Base-by-base conservation (phyloP, 495 filamentous ascomycete species). In the Saxophila tyrrhenica region DNA sequence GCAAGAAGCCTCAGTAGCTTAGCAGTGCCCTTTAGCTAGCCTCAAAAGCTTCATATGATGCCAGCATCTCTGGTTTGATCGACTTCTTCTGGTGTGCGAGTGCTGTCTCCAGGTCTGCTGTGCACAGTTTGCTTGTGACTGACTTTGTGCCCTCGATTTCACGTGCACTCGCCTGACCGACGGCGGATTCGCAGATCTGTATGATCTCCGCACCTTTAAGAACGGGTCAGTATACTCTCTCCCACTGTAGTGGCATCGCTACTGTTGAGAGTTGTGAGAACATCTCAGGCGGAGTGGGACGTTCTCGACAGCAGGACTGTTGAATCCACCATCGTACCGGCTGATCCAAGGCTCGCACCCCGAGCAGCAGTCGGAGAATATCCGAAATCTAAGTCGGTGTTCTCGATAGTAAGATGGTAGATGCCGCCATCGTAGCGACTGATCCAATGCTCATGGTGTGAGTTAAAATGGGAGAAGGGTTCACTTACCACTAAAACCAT, bases 201-300 rank as follows among this genome's bases (percentile, higher is more conserved):
- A 86, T 83, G 45, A 97, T 77, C 68, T 98, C 92, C 0, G 92
- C 89, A 5, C 92, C 92, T 1, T 87, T 91, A 65, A 84, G 89
- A 35, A 35, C 29, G 29, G 29, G 5, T 35, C 5, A 13, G 29
- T 35, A 35, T 35, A 35, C n/a, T n/a, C n/a, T 35, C 29, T 7
- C 13, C 13, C 29, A 35, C 29, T 35, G 29, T 35, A 35, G 29
- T 35, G 7, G 29, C 29, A 35, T 13, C 29, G 13, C 29, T 13
- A 35, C 29, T 35, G 29, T 13, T 13, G 29, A 7, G 13, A 13
- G 5, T 13, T 5, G 5, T 13, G 29, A 35, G 29, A 35, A 5
- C 29, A 35, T 5, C 5, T 35, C 7, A 7, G 7, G 29, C 13
- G 29, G 29, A 5, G n/a, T n/a, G n/a, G n/a, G n/a, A n/a, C n/a